A percentile compares a stretch with the other conserved stretches of the same genome.
These are phyloP conservation scores for Cyphellophora attinorum DNA, from an alignment of 2,329 filamentous ascomycete genomes.

Conservation along the genomic window DNA sequence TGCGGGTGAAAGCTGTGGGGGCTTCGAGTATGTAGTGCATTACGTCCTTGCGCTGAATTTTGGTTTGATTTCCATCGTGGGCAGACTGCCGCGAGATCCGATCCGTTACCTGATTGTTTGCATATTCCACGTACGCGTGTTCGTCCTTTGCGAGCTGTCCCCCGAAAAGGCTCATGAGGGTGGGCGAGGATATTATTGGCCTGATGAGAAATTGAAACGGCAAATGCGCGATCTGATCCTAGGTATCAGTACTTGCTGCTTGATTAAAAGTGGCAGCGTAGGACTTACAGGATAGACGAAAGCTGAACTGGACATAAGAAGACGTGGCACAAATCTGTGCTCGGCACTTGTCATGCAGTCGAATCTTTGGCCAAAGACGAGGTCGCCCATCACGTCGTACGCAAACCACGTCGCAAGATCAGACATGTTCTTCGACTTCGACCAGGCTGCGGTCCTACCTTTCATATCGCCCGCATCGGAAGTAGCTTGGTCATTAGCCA, in stretches of 20 bases:
- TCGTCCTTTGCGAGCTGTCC: conserved; percentile 15
- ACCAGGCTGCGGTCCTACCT: conserved; percentile 11
- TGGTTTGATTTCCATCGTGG: conserved; percentile 43
- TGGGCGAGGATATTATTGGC: conserved; percentile 9
- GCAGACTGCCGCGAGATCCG: conserved; percentile 1
- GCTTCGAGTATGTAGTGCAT: conserved; percentile 67
- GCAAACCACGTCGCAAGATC: conserved; percentile 27
- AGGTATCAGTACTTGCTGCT: conserved; percentile 1
- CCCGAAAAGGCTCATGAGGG: conserved; percentile 14
- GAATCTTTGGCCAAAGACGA: conserved; percentile 32
- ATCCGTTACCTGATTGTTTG: conserved; percentile 4
- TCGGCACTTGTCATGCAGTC: conserved; percentile 25
- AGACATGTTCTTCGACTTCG: conserved; percentile 21
- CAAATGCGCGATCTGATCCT: conserved; percentile 9
- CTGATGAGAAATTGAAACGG: conserved; percentile 8
- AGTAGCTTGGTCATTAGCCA: neutral
- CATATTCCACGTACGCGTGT: conserved; percentile 8
- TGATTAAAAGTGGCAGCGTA: no score
- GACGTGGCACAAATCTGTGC: conserved; percentile 25
- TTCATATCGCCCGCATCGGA: conserved; percentile 8
- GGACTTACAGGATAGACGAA: conserved; percentile 11
- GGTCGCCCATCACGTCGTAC: conserved; percentile 33
- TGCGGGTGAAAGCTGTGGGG: conserved; percentile 52
- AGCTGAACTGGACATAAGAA: conserved; percentile 10
- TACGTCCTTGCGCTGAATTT: conserved; percentile 59